A percentile compares a stretch with the other conserved stretches of the same genome.
These are phyloP conservation scores for Styphnolobium japonicum DNA, from an alignment of 306 rosid species.

Conservation along the genomic window DNA sequence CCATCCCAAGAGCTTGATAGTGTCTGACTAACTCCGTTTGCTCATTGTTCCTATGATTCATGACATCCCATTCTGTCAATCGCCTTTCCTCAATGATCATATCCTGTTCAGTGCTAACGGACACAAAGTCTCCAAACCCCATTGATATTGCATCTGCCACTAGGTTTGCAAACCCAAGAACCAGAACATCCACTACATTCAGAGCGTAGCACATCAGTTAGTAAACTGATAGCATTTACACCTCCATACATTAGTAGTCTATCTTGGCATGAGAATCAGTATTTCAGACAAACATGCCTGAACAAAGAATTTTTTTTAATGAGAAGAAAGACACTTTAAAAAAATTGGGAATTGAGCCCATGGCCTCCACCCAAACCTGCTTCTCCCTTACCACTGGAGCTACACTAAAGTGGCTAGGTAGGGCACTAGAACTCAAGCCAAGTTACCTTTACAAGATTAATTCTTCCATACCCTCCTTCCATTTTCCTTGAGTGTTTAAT, in stretches of 20 bases:
- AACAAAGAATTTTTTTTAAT: too few relatives aligned
- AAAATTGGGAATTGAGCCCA: too few relatives aligned
- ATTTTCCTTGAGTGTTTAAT: background rate
- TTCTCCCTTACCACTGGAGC: background rate
- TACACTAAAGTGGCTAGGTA: background rate
- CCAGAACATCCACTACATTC: slow-evolving; percentile 46
- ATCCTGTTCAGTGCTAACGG: slow-evolving; percentile 48
- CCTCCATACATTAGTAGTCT: background rate
- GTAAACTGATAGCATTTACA: background rate
- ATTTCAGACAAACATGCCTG: background rate
- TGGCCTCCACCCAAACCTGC: background rate
- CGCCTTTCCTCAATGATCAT: slow-evolving; percentile 40
- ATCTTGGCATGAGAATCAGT: background rate
- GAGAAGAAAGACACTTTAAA: too few relatives aligned
- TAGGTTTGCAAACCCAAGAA: slow-evolving; percentile 66
- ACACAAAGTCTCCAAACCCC: slow-evolving; percentile 69
- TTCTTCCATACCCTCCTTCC: background rate
- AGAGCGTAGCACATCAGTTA: background rate
- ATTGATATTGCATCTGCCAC: slow-evolving; percentile 75
- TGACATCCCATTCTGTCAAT: slow-evolving; percentile 57
- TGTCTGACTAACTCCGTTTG: slow-evolving; percentile 29
- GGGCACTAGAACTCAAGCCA: background rate
- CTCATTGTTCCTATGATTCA: slow-evolving; percentile 33
- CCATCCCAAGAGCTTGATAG: slow-evolving; percentile 64
- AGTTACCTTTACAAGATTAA: background rate